These are phyloP conservation scores for Bryoglossum gracile DNA, from an alignment of 495 filamentous ascomycete species.

Conservation along the genomic window DNA sequence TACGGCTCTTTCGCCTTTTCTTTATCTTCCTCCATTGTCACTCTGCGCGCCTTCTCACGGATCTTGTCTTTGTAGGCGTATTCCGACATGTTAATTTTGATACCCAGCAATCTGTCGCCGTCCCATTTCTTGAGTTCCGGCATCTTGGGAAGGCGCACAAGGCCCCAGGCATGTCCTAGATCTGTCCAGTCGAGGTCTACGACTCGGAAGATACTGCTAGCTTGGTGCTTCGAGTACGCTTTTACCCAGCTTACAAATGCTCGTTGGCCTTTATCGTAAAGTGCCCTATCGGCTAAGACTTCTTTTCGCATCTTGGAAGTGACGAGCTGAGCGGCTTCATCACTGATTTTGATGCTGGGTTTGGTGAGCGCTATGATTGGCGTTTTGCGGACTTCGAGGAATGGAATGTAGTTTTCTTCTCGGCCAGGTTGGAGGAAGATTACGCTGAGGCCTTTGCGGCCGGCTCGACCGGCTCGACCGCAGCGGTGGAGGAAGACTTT, in stretches of 20 bases:
- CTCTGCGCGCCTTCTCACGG: slow-evolving; percentile 63
- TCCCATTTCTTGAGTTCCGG: slow-evolving; percentile 71
- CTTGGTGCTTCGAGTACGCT: slow-evolving; percentile 85
- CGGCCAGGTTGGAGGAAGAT: slow-evolving; percentile 73
- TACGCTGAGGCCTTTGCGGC: slow-evolving; percentile 75
- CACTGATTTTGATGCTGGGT: slow-evolving; percentile 40
- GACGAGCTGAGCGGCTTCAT: slow-evolving; percentile 45
- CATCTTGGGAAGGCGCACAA: slow-evolving; percentile 88
- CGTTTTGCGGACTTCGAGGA: slow-evolving; percentile 83
- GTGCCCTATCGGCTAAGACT: slow-evolving; percentile 63
- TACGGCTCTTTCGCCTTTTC: slow-evolving; percentile 22
- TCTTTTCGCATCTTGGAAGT: slow-evolving; percentile 52
- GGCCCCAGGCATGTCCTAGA: slow-evolving; percentile 71
- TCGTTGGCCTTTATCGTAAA: slow-evolving; percentile 81
- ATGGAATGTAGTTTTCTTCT: slow-evolving; percentile 84
- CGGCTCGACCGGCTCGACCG: slow-evolving; percentile 86
- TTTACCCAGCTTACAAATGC: slow-evolving; percentile 91
- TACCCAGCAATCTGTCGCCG: slow-evolving; percentile 56
- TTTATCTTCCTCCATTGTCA: slow-evolving; percentile 41
- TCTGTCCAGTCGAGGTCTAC: slow-evolving; percentile 77
- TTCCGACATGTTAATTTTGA: slow-evolving; percentile 47
- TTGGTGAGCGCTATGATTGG: slow-evolving; percentile 59
- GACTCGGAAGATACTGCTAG: slow-evolving; percentile 82
- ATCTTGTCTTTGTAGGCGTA: slow-evolving; percentile 71
- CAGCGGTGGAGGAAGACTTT: slow-evolving; percentile 95